Evolutionary conservation across 768 basidiomycete genomes (phyloP).

Genomic region (Termitomyces sp.): DNA sequence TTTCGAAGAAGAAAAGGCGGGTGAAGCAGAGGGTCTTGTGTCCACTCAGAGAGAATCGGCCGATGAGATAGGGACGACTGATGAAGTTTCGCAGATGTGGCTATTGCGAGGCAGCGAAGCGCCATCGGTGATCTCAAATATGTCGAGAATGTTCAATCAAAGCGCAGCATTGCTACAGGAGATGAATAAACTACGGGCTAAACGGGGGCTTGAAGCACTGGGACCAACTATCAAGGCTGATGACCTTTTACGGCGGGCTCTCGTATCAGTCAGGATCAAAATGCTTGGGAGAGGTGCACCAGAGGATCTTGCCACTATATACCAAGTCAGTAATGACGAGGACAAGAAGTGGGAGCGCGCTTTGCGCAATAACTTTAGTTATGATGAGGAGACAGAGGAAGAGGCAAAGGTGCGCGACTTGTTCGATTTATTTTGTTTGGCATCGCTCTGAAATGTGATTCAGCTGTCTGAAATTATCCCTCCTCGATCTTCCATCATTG

Average conservation of each 20-base stretch:
- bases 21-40: slow-evolving; percentile 31
- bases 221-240: slow-evolving; percentile 27
- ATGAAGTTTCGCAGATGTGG: slow-evolving; percentile 46
- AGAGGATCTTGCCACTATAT: slow-evolving; percentile 70
- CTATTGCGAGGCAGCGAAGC: slow-evolving; percentile 58
- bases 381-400: slow-evolving; percentile 22
- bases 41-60: slow-evolving; percentile 54
- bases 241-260: slow-evolving; percentile 50
- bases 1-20: slow-evolving; percentile 5
- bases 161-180: slow-evolving; percentile 42
- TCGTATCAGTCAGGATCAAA: slow-evolving; percentile 62
- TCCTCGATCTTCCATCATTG: slow-evolving; percentile 49
- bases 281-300: slow-evolving; percentile 69
- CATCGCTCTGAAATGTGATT: neutral
- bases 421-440: neutral
- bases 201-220: slow-evolving; percentile 43
- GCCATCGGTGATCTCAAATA: slow-evolving; percentile 36
- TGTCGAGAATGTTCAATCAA: slow-evolving; percentile 34
- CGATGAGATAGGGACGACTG: slow-evolving; percentile 16
- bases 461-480: slow-evolving; percentile 45
- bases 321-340: slow-evolving; percentile 53
- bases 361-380: slow-evolving; percentile 13
- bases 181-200: slow-evolving; percentile 56
- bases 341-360: slow-evolving; percentile 41
- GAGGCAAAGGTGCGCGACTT: slow-evolving; percentile 20